phyloP scores from a whole-genome alignment of 1,284 basidiomycete genomes.

The Vanrija sp. region DNA sequence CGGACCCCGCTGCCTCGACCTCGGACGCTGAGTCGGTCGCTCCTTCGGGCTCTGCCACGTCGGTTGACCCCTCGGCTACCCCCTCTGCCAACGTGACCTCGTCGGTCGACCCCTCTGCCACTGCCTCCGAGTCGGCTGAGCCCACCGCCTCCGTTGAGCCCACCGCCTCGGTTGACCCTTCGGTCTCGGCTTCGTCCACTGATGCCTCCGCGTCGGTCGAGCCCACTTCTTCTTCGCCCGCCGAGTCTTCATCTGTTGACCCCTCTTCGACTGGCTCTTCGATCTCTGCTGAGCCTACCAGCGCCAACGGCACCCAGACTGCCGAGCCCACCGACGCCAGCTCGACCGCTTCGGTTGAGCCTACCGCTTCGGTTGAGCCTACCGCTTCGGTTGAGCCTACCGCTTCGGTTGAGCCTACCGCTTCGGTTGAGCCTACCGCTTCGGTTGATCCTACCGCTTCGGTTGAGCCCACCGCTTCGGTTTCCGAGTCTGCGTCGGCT shows the following conservation, averaged over 20 bases:
- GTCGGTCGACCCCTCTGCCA: background rate
- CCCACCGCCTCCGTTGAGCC: background rate
- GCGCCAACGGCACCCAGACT: background rate
- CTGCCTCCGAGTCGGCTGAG: slow-evolving; percentile 1
- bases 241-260: slow-evolving; percentile 2
- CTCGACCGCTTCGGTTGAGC: background rate
- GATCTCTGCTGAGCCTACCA: background rate
- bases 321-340: background rate
- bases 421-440: too few relatives aligned
- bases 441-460: slow-evolving; percentile 2
- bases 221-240: background rate
- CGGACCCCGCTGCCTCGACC: background rate
- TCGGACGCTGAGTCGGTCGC: background rate
- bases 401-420: background rate
- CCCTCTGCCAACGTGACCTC: background rate
- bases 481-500: too few relatives aligned
- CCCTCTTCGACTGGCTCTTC: slow-evolving; percentile 5
- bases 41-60: too few relatives aligned
- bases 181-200: background rate
- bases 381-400: background rate
- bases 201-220: background rate
- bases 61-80: background rate
- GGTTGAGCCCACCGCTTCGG: background rate
- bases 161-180: background rate
- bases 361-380: background rate